phyloP scores from a whole-genome alignment of 2,329 filamentous ascomycete species.

The Sporothrix variecibatus region DNA sequence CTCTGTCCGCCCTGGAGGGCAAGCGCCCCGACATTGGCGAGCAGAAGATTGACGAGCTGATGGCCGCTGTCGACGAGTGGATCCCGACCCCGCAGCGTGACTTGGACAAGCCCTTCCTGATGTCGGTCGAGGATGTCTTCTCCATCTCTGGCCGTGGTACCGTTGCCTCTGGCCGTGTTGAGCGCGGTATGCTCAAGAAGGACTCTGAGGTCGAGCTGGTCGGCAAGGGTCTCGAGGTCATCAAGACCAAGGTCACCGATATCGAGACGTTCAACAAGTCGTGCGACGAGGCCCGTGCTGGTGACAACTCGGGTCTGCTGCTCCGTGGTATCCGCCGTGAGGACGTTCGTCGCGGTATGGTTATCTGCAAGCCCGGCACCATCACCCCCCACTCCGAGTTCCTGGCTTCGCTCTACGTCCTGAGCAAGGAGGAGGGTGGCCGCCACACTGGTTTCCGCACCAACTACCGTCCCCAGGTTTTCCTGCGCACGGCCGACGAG shows the following conservation, averaged over 20 bases:
- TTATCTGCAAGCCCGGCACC: constrained; percentile 78
- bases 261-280: constrained; percentile 99
- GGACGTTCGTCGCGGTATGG: constrained; percentile 93
- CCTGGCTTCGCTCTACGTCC: constrained; percentile 92
- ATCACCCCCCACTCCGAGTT: constrained; percentile 90
- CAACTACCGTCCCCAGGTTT: constrained; percentile 97
- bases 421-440: constrained; percentile 97
- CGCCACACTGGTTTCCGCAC: constrained; percentile 92
- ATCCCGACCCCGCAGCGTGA: constrained; percentile 94
- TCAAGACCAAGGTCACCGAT: constrained; percentile 99
- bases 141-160: constrained; percentile 92
- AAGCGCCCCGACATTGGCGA: constrained; percentile 84
- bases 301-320: constrained; percentile 96
- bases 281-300: constrained; percentile 91
- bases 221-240: constrained; percentile 75
- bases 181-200: constrained; percentile 91
- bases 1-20: constrained; percentile 88
- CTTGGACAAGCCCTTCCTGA: constrained; percentile 97
- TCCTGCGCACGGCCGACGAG: constrained; percentile 88
- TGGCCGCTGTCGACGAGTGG: constrained; percentile 89
- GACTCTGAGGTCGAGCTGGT: constrained; percentile 94
- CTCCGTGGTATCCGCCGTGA: constrained; percentile 95
- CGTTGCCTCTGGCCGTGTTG: constrained; percentile 93
- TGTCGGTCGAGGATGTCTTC: constrained; percentile 95
- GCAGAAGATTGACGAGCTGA: constrained; percentile 86